Conservation (phyloP, 345 rosid species). For the Turritis glabra region DNA sequence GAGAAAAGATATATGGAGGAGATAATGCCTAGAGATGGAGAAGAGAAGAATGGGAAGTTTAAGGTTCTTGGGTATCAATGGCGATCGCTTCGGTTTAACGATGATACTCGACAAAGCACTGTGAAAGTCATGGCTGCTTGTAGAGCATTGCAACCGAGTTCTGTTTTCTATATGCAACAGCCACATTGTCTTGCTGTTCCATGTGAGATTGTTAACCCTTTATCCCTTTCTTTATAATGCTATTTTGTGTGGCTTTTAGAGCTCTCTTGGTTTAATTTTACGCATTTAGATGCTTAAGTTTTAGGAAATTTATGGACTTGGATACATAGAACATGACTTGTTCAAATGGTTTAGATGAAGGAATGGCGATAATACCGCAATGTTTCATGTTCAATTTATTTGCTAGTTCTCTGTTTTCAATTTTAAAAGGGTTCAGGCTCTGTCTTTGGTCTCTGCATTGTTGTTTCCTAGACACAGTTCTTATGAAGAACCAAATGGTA, state of each 20-base stretch:
- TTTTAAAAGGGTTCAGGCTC: background rate
- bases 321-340: background rate
- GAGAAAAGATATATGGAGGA: slow-evolving; percentile 56
- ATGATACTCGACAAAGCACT: slow-evolving; percentile 80
- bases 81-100: slow-evolving; percentile 84
- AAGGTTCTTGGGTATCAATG: slow-evolving; percentile 82
- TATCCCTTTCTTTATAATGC: background rate
- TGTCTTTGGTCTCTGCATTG: background rate
- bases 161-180: slow-evolving; percentile 73
- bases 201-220: slow-evolving; percentile 45
- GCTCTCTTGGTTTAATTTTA: background rate
- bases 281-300: background rate
- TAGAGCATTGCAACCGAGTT: slow-evolving; percentile 47
- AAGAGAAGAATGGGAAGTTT: slow-evolving; percentile 44
- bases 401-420: background rate
- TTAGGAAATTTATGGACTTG: background rate
- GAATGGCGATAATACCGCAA: background rate
- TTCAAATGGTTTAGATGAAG: background rate
- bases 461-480: background rate
- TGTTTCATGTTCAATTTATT: background rate
- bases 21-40: slow-evolving; percentile 36
- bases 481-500: background rate
- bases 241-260: background rate
- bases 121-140: slow-evolving; percentile 84
- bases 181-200: slow-evolving; percentile 87